Conservation (phyloP, 1,284 basidiomycete genomes). For the Coriolopsis trogii region DNA sequence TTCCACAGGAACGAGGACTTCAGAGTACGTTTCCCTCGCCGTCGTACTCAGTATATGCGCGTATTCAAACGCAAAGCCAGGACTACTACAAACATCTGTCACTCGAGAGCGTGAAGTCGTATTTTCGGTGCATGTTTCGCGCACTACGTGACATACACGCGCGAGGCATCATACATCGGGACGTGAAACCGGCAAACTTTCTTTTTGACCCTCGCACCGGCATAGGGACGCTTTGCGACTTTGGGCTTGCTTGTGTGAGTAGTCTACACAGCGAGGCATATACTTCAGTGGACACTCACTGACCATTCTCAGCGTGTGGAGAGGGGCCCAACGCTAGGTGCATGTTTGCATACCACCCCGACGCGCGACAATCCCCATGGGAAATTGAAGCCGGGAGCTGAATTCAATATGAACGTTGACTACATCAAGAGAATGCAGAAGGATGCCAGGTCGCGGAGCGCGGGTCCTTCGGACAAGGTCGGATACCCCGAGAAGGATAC, state of each 20-base stretch:
- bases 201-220: slow-evolving; percentile 89
- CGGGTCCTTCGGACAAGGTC: slow-evolving; percentile 62
- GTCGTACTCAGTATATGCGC: not conserved
- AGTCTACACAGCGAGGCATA: too few relatives aligned
- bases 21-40: slow-evolving; percentile 57
- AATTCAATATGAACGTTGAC: slow-evolving; percentile 47
- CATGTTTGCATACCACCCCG: slow-evolving; percentile 76
- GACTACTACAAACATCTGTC: slow-evolving; percentile 77
- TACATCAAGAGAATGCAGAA: slow-evolving; percentile 54
- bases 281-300: too few relatives aligned
- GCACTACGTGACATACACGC: slow-evolving; percentile 89
- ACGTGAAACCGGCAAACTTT: slow-evolving; percentile 99
- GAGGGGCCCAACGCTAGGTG: slow-evolving; percentile 47
- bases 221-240: slow-evolving; percentile 91
- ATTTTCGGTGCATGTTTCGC: slow-evolving; percentile 91
- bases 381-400: slow-evolving; percentile 40
- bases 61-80: slow-evolving; percentile 49
- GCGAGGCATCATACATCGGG: slow-evolving; percentile 92
- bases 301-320: slow-evolving; percentile 62
- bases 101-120: slow-evolving; percentile 78
- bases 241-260: slow-evolving; percentile 91
- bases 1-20: slow-evolving; percentile 95
- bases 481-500: slow-evolving; percentile 75
- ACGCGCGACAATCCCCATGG: slow-evolving; percentile 72
- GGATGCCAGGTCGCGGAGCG: slow-evolving; percentile 64